These are phyloP conservation scores for Colletotrichum sansevieriae DNA, from an alignment of 2,329 filamentous ascomycete species.

Conservation along the genomic window DNA sequence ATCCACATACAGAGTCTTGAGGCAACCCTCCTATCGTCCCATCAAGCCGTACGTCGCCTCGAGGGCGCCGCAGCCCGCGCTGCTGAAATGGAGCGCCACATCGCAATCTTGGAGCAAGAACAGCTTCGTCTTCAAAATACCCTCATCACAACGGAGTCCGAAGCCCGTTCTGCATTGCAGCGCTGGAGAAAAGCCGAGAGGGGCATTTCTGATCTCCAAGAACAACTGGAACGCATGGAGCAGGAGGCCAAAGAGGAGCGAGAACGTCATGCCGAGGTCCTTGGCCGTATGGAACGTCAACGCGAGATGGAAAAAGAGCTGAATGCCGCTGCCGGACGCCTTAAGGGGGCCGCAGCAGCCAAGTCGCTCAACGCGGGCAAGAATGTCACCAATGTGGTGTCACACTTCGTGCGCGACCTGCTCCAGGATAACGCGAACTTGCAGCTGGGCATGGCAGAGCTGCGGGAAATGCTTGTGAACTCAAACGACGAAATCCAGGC, in stretches of 20 bases:
- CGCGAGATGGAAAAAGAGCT: conserved; percentile 86
- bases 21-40: conserved; percentile 80
- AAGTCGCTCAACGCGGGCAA: conserved; percentile 73
- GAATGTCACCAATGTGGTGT: conserved; percentile 79
- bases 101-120: conserved; percentile 84
- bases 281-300: conserved; percentile 86
- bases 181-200: conserved; percentile 89
- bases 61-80: conserved; percentile 81
- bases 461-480: conserved; percentile 89
- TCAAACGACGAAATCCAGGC: conserved; percentile 95
- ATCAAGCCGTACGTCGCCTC: conserved; percentile 81
- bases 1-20: conserved; percentile 82
- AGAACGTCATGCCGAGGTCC: conserved; percentile 83
- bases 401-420: conserved; percentile 95
- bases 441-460: conserved; percentile 90
- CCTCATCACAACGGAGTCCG: conserved; percentile 76
- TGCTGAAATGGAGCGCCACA: conserved; percentile 82
- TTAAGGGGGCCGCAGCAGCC: conserved; percentile 84
- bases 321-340: conserved; percentile 80
- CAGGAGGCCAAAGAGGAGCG: conserved; percentile 83
- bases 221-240: conserved; percentile 91
- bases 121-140: conserved; percentile 79
- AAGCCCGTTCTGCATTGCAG: conserved; percentile 82
- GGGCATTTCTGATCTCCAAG: conserved; percentile 82
- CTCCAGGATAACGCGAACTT: conserved; percentile 95